Conservation (phyloP, 371 early-diverging fungal species). For the Rhizomucor pusillus region DNA sequence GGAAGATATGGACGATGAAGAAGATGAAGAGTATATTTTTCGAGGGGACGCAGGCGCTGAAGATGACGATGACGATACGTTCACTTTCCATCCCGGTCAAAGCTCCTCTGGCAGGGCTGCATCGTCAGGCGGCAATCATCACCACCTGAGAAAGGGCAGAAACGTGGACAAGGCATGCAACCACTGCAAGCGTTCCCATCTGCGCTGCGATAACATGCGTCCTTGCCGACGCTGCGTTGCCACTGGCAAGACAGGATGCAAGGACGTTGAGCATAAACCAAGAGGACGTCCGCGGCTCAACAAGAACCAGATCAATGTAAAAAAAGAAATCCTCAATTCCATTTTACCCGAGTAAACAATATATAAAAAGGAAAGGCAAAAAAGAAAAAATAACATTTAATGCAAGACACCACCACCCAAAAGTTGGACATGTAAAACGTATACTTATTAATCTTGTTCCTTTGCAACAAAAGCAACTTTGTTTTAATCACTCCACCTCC, state of each 20-base stretch:
- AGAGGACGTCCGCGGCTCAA: slow-evolving; percentile 40
- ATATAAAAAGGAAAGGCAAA: too few species aligned
- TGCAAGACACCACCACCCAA: too few species aligned
- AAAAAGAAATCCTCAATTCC: not conserved
- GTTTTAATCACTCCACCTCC: too few species aligned
- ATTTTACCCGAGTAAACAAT: too few species aligned
- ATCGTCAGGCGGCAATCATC: slow-evolving; percentile 1
- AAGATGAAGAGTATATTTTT: not conserved
- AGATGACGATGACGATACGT: not conserved
- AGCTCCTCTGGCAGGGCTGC: not conserved
- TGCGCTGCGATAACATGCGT: slow-evolving; percentile 45
- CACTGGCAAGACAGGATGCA: slow-evolving; percentile 44
- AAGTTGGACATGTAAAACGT: too few species aligned
- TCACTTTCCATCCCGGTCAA: not conserved
- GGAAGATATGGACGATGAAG: slow-evolving; percentile 18
- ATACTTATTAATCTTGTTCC: too few species aligned
- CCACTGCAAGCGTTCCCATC: slow-evolving; percentile 48
- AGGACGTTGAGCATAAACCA: slow-evolving; percentile 50
- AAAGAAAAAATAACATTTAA: not conserved
- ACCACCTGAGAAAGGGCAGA: slow-evolving; percentile 22
- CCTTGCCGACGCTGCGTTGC: slow-evolving; percentile 46
- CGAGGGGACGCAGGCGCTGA: not conserved
- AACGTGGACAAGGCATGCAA: slow-evolving; percentile 51
- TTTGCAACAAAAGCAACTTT: too few species aligned
- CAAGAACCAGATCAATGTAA: slow-evolving; percentile 16